phyloP scores from a whole-genome alignment of 2,329 filamentous ascomycete genomes.

The Xylariales sp. region DNA sequence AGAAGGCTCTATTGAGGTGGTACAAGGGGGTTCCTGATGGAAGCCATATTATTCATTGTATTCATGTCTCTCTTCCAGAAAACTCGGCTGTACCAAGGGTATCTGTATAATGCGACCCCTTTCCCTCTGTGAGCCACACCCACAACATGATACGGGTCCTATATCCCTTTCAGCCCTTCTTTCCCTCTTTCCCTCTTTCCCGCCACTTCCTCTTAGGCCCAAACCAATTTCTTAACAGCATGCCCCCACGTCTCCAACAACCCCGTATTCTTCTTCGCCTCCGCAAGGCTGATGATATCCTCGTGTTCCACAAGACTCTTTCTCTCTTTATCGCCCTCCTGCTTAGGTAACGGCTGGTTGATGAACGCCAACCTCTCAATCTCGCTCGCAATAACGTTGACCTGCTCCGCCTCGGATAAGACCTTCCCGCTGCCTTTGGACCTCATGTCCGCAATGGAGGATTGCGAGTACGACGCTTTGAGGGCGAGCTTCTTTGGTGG shows the following conservation, averaged over 20 bases:
- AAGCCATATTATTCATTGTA: too few species aligned
- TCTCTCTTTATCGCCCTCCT: constrained; percentile 35
- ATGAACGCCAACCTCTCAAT: constrained; percentile 64
- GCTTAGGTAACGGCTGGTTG: constrained; percentile 34
- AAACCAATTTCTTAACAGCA: constrained; percentile 89
- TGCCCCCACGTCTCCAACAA: constrained; percentile 84
- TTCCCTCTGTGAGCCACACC: too few species aligned
- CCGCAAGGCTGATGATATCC: constrained; percentile 77
- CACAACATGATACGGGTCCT: too few species aligned
- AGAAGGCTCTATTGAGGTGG: too few species aligned
- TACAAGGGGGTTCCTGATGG: too few species aligned
- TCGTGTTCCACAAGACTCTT: constrained; percentile 48
- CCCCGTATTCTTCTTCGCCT: constrained; percentile 83
- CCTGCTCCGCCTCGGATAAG: constrained; percentile 50
- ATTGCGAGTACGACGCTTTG: constrained; percentile 51
- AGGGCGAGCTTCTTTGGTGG: constrained; percentile 44
- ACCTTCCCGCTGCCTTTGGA: constrained; percentile 27
- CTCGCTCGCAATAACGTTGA: constrained; percentile 66
- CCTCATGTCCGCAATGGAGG: constrained; percentile 43
- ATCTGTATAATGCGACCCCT: too few species aligned
- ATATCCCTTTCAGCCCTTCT: too few species aligned
- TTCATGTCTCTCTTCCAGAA: too few species aligned
- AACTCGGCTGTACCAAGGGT: too few species aligned
- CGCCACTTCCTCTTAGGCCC: constrained; percentile 61
- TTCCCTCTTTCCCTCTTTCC: too few species aligned